A percentile compares a stretch with the other conserved stretches of the same genome.
phyloP scores from a whole-genome alignment of 164 flowering plant genomes.

The Platanus orientalis region DNA sequence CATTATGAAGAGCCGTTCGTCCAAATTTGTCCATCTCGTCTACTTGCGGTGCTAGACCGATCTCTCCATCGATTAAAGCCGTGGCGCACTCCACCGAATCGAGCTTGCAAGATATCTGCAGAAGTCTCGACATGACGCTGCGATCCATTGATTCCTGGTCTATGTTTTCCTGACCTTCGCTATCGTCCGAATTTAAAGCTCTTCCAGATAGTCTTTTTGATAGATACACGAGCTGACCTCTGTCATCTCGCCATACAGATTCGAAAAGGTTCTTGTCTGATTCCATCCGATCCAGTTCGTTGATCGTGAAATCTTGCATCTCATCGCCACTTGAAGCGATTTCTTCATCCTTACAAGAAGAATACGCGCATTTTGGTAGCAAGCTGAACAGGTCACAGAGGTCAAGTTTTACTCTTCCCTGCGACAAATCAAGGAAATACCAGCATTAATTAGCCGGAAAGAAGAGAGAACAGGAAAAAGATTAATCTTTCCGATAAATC shows the following conservation, averaged over 20 bases:
- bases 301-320: background rate
- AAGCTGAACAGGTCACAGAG: slow-evolving; percentile 1
- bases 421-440: background rate
- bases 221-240: slow-evolving; percentile 16
- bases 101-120: slow-evolving; percentile 35
- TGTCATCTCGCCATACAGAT: slow-evolving; percentile 26
- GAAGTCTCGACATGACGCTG: slow-evolving; percentile 19
- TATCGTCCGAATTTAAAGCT: background rate
- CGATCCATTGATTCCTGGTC: slow-evolving; percentile 8
- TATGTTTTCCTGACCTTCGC: slow-evolving; percentile 10
- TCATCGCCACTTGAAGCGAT: background rate
- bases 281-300: slow-evolving; percentile 5
- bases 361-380: slow-evolving; percentile 3
- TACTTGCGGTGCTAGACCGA: slow-evolving; percentile 25
- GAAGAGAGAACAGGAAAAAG: background rate
- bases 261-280: slow-evolving; percentile 12
- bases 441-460: background rate
- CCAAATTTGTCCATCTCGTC: slow-evolving; percentile 34
- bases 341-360: background rate
- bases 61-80: slow-evolving; percentile 39
- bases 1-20: slow-evolving; percentile 39
- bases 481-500: too few species aligned
- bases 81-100: slow-evolving; percentile 45
- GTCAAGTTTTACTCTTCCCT: slow-evolving; percentile 6
- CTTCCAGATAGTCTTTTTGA: slow-evolving; percentile 5